These are phyloP conservation scores for Sporisorium scitamineum DNA, from an alignment of 1,284 basidiomycete species.

Conservation along the genomic window DNA sequence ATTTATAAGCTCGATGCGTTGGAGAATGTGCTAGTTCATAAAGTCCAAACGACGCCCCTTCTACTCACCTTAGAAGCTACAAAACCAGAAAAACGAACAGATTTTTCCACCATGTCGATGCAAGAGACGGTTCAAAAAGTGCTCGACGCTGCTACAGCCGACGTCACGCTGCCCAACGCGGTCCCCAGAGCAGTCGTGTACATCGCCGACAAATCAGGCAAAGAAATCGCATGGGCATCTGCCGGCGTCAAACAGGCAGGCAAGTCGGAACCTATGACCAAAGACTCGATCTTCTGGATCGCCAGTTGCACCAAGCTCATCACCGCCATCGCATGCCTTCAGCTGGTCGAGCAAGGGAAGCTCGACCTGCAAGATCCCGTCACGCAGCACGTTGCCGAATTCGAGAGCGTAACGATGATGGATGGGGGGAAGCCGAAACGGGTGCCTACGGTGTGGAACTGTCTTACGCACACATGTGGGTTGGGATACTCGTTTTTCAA, in stretches of 20 bases:
- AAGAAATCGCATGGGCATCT: slow-evolving; percentile 50
- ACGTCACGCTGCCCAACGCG: slow-evolving; percentile 30
- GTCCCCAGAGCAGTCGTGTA: slow-evolving; percentile 58
- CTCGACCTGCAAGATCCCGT: slow-evolving; percentile 59
- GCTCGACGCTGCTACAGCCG: slow-evolving; percentile 33
- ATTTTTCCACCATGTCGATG: slow-evolving; percentile 21
- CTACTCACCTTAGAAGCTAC: not conserved
- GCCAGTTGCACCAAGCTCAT: slow-evolving; percentile 68
- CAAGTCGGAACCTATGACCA: slow-evolving; percentile 43
- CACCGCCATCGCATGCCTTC: slow-evolving; percentile 66
- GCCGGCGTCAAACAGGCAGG: slow-evolving; percentile 53
- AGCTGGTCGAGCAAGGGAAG: slow-evolving; percentile 65
- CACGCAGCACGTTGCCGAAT: slow-evolving; percentile 57
- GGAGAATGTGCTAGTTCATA: not conserved
- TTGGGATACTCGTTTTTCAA: slow-evolving; percentile 54
- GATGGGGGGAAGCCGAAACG: slow-evolving; percentile 45
- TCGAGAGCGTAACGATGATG: slow-evolving; percentile 48
- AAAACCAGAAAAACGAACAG: no score
- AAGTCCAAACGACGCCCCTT: not conserved
- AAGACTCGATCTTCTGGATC: slow-evolving; percentile 59
- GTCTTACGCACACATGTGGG: slow-evolving; percentile 53
- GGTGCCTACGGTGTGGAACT: slow-evolving; percentile 50
- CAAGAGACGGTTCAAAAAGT: slow-evolving; percentile 38
- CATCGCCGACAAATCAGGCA: slow-evolving; percentile 53
- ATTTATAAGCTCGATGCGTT: not conserved